Percentiles rank a stretch among this genome's conserved stretches.
These are phyloP conservation scores for Cladophialophora immunda DNA, from an alignment of 2,329 filamentous ascomycete species.

Conservation along the genomic window DNA sequence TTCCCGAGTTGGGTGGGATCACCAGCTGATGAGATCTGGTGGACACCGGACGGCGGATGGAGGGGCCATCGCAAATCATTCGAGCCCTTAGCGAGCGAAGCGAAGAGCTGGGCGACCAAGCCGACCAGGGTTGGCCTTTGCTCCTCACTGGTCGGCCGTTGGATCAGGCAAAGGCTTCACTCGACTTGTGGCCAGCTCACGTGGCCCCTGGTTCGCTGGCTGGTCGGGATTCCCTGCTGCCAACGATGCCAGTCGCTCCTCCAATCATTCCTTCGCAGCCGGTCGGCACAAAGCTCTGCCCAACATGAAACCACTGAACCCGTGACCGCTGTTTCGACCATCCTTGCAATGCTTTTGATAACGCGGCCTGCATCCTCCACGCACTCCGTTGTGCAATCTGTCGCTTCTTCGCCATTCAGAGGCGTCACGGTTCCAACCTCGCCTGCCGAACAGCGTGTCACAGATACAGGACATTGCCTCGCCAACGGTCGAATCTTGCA, in stretches of 20 bases:
- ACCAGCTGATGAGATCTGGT: constrained; percentile 6
- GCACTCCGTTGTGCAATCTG: background rate
- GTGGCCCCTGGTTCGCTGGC: background rate
- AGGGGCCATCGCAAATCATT: background rate
- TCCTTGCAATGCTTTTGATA: background rate
- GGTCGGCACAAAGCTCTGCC: background rate
- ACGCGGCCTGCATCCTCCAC: background rate
- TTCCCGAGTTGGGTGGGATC: background rate
- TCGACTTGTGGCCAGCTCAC: too few species aligned
- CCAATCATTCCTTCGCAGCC: background rate
- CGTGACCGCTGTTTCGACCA: constrained; percentile 1
- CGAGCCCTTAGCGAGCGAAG: constrained; percentile 1
- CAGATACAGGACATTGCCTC: background rate
- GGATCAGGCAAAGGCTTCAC: constrained; percentile 1
- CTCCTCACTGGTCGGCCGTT: background rate
- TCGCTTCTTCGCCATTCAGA: background rate
- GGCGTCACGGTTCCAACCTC: background rate
- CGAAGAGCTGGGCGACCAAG: background rate
- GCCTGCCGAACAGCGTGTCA: background rate
- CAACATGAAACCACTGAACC: background rate
- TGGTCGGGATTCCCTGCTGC: background rate
- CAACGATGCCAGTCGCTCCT: background rate
- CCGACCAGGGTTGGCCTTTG: background rate
- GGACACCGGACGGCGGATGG: constrained; percentile 3
- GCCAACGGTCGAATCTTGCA: background rate